Evolutionary conservation across 371 early-diverging fungal genomes (phyloP), one percentile per base, ranked within the genome.

Genomic region (Cokeromyces recurvatus): DNA sequence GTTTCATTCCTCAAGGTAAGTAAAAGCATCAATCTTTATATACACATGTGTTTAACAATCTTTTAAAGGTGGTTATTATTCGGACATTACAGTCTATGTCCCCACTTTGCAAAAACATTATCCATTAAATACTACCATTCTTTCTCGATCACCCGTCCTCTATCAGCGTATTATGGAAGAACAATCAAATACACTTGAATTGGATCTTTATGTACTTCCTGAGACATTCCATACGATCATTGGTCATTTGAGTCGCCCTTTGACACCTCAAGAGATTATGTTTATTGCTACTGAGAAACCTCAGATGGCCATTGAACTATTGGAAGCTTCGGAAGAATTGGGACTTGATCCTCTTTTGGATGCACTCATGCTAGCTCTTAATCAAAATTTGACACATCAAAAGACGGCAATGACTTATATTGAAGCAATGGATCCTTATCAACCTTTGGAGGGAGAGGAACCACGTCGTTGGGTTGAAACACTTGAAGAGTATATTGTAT

Each of bases 61-160:
- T 19, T 22, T 11, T n/a, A 14, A n/a, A 9, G 14, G 8, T 8
- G 29, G 40, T 3, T 54, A 51, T 12, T 70, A 60, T 32, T 58
- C 72, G 8, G 68, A 67, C 32, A 61, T 71, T 24, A 57, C 53
- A 10, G 54, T 71, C 14, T 54, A 55, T 27, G 57, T 71, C n/a
- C 59, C 63, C 16, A 38, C 61, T 2, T 20, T 71, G 10, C 59
- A 59, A 22, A 68, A 71, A 32, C 34, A 51, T 0, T 71, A 49
- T 40, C 53, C 68, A 5, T 42, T 68, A 11, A 65, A 60, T 34
- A 53, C 54, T 1, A 49, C 51, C n/a, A 53, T 67, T 15, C 54
- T 71, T 2, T 57, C 61, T 9, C 63, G 68, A 31, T 71, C 72
- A 15, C 66, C 72, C 16, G 53, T 53, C 5, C 58, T 71, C 15